Base-by-base conservation (phyloP, 2,329 filamentous ascomycete genomes). In the Fusarium sarcochroum region DNA sequence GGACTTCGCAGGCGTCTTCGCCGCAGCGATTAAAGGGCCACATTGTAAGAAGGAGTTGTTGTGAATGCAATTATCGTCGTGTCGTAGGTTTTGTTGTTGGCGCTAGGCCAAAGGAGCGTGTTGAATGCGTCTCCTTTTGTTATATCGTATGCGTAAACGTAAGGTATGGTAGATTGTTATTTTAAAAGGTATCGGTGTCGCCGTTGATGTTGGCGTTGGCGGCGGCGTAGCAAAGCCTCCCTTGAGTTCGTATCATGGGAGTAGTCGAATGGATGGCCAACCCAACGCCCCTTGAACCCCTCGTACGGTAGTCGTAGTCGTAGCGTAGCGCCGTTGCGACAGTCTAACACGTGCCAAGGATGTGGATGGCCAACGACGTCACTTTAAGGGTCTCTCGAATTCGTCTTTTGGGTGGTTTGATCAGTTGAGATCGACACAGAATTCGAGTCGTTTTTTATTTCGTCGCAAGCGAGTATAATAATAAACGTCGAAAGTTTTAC, bases 1-100 rank as follows among this genome's bases (percentile, higher is more conserved):
- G 76, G 58, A 84, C 79, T 63, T 83, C 81, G 74, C 89, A 90
- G 62, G 82, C 81, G 79, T 88, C 88, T 76, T 84, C 65, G 59
- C 61, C 84, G 82, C 89, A 91, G 70, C 83, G 81, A 70, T 81
- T 77, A 61, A 81, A 80, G 41, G 77, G 77, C 78, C 80, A 82
- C 79, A 82, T 81, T 34, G 27, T 67, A 41, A 37, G 34, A 38
- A n/a, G 21, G 18, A 21, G 14, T 25, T 44, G 37, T 30, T 58
- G 17, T 46, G 32, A 32, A 53, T 50, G 37, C 58, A 44, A 40
- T 57, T 38, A 40, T 51, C 27, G 17, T 63, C 38, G 52, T 42
- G 21, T 42, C 23, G 58, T 55, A 34, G 40, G 27, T 42, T 52
- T 51, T 25, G 49, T 54, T 10, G 37, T 53, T 52, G 58, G 49